These are phyloP conservation scores for Penicillium arizonense DNA, from an alignment of 495 filamentous ascomycete species.

Conservation along the genomic window DNA sequence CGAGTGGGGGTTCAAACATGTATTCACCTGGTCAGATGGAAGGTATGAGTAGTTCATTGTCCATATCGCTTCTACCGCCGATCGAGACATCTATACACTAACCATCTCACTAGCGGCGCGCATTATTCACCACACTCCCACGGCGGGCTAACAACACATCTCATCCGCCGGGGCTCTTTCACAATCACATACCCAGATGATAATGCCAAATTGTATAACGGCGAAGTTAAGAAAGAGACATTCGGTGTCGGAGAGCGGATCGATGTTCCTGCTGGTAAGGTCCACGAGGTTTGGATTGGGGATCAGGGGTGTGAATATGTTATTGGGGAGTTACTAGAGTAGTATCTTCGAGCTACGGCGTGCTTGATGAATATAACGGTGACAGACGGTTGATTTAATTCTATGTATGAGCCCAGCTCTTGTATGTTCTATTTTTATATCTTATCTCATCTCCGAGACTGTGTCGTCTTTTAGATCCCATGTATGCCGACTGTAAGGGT, in stretches of 20 bases:
- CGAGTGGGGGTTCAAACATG: constrained; percentile 72
- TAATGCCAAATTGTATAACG: constrained; percentile 35
- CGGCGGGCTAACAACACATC: constrained; percentile 66
- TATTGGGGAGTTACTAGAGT: constrained; percentile 62
- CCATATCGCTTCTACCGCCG: no score
- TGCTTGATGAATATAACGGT: no score
- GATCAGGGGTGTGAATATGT: constrained; percentile 77
- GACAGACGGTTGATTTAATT: no score
- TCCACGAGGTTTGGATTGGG: constrained; percentile 87
- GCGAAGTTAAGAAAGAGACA: constrained; percentile 56
- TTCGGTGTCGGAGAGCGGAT: constrained; percentile 66
- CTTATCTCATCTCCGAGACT: neutral
- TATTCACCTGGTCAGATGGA: constrained; percentile 81
- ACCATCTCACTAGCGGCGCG: constrained; percentile 49
- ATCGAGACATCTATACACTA: neutral
- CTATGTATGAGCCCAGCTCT: neutral
- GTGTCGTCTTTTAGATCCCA: neutral
- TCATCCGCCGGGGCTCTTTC: constrained; percentile 68
- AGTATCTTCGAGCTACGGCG: no score
- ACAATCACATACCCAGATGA: constrained; percentile 76
- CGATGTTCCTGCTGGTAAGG: constrained; percentile 69
- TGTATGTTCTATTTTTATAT: neutral
- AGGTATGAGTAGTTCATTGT: constrained; percentile 49
- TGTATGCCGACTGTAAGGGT: neutral
- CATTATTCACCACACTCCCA: constrained; percentile 79